Evolutionary conservation across 108 stramenopile genomes (phyloP).

Genomic region (Nannochloropsis gaditana): DNA sequence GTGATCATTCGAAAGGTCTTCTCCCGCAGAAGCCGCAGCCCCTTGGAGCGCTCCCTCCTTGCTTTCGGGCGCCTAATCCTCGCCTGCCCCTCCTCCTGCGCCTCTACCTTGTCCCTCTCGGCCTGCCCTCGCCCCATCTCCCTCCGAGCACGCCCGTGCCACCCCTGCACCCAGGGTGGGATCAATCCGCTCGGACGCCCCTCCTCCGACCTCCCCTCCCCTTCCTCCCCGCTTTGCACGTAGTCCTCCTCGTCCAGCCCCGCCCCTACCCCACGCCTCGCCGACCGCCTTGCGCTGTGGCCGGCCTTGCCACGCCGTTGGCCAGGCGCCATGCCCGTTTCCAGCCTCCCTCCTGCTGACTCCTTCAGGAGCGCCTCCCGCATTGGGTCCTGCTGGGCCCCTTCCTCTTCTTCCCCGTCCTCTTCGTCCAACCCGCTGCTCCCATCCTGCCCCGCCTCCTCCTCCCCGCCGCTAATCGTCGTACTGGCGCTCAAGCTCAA

Average conservation of each 20-base stretch:
- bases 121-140: background rate
- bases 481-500: conserved; percentile 11
- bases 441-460: background rate
- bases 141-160: background rate
- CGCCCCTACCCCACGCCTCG: background rate
- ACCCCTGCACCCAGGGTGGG: background rate
- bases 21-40: background rate
- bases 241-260: background rate
- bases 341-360: background rate
- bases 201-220: background rate
- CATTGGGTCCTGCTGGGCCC: background rate
- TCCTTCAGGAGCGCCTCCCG: background rate
- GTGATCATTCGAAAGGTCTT: conserved; percentile 20
- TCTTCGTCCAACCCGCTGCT: background rate
- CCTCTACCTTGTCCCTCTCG: background rate
- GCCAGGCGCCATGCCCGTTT: too few relatives aligned
- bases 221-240: background rate
- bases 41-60: background rate
- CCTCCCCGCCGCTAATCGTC: background rate
- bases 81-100: background rate
- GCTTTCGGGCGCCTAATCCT: background rate
- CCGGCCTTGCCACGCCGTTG: background rate
- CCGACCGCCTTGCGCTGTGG: background rate
- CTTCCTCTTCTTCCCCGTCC: background rate
- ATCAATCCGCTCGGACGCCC: background rate